These are phyloP conservation scores for Fusarium xylarioides DNA, from an alignment of 2,329 filamentous ascomycete species.

Conservation along the genomic window DNA sequence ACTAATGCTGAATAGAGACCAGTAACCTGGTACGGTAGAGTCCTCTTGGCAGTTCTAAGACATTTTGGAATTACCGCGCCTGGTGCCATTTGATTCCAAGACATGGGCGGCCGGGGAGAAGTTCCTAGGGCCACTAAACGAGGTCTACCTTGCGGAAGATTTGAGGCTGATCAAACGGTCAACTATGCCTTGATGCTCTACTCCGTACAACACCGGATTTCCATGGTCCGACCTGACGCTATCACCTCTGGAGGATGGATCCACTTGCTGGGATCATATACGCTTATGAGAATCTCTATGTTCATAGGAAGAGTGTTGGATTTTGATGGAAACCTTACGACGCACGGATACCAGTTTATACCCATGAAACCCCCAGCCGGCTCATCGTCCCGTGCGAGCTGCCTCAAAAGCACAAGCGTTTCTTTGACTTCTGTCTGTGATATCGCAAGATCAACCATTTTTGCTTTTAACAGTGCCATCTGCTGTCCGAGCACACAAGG, in stretches of 20 bases:
- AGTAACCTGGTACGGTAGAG: slow-evolving; percentile 3
- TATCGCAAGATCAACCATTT: slow-evolving; percentile 1
- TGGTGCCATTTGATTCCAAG: slow-evolving; percentile 3
- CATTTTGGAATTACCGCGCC: slow-evolving; percentile 1
- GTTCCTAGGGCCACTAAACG: slow-evolving; percentile 13
- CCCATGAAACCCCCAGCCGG: slow-evolving; percentile 1
- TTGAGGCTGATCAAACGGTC: slow-evolving; percentile 5
- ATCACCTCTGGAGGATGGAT: not conserved
- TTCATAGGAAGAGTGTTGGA: not conserved
- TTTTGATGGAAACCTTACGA: not conserved
- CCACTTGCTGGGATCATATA: slow-evolving; percentile 6
- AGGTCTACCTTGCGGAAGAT: not conserved
- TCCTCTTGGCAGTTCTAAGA: slow-evolving; percentile 8
- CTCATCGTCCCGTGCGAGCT: slow-evolving; percentile 4
- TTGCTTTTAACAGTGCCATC: not conserved
- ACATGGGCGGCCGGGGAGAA: slow-evolving; percentile 8
- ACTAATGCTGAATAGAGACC: not conserved
- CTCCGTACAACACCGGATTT: not conserved
- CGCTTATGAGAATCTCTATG: not conserved
- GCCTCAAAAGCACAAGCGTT: slow-evolving; percentile 3
- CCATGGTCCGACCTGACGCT: not conserved
- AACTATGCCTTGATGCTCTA: slow-evolving; percentile 5
- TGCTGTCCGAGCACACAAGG: slow-evolving; percentile 6
- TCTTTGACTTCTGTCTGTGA: not conserved
- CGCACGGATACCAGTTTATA: slow-evolving; percentile 16